phyloP scores from a whole-genome alignment of 495 filamentous ascomycete genomes.

The Penicillium cosmopolitanum region DNA sequence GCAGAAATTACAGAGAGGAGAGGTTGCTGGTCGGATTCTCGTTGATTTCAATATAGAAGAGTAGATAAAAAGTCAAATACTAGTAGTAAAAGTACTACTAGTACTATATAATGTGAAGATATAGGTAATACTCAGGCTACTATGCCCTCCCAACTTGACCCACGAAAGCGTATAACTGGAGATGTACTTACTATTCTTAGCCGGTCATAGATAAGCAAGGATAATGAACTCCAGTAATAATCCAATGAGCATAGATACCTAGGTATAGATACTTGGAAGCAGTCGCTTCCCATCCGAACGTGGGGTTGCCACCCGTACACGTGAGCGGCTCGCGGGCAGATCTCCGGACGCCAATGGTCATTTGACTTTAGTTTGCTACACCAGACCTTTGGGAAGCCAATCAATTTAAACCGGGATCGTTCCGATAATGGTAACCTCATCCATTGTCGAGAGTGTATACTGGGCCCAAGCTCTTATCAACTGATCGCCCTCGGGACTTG shows the following conservation, averaged over 20 bases:
- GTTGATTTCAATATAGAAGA: too few relatives aligned
- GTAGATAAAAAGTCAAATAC: too few relatives aligned
- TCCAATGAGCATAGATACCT: not conserved
- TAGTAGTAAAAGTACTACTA: too few relatives aligned
- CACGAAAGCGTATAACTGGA: not conserved
- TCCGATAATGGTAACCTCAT: conserved; percentile 20
- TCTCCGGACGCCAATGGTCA: conserved; percentile 2
- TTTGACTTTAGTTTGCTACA: not conserved
- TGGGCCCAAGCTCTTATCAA: conserved; percentile 14
- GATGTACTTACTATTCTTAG: not conserved
- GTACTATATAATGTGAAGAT: too few relatives aligned
- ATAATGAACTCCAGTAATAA: not conserved
- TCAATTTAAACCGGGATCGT: conserved; percentile 5
- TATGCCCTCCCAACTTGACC: too few relatives aligned
- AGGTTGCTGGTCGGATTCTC: not conserved
- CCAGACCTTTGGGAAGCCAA: conserved; percentile 8
- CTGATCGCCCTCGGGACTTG: not conserved
- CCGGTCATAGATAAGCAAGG: not conserved
- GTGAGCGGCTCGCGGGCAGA: conserved; percentile 26
- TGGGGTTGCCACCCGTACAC: conserved; percentile 20
- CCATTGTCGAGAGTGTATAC: conserved; percentile 11
- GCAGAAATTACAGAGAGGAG: not conserved
- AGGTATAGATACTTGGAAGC: not conserved
- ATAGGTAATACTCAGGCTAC: too few relatives aligned
- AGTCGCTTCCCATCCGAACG: not conserved